Evolutionary conservation across 352 stramenopile species (phyloP).

Genomic region (Globisporangium heterothallicum): DNA sequence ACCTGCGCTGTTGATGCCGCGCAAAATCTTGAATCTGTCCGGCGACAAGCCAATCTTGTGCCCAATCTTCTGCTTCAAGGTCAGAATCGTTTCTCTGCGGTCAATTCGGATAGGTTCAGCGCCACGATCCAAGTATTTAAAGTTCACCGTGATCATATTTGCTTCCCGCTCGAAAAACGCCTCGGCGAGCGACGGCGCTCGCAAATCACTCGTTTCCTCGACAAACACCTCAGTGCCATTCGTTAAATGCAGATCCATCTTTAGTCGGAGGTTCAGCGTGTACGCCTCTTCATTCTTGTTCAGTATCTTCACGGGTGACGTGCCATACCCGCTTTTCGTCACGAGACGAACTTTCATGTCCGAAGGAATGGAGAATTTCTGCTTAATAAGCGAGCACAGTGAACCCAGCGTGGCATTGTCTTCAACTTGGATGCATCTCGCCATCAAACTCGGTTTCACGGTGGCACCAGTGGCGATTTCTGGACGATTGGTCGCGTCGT

Average conservation of each 20-base stretch:
- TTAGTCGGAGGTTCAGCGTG: constrained; percentile 37
- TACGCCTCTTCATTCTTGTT: constrained; percentile 41
- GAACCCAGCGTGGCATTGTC: constrained; percentile 50
- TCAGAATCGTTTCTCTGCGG: constrained; percentile 53
- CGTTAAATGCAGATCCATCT: constrained; percentile 57
- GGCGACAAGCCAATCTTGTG: constrained; percentile 34
- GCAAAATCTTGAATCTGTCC: constrained; percentile 74
- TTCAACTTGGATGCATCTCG: constrained; percentile 57
- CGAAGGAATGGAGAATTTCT: constrained; percentile 45
- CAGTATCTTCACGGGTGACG: constrained; percentile 57
- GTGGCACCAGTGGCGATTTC: background rate
- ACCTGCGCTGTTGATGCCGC: constrained; percentile 54
- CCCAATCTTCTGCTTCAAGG: constrained; percentile 57
- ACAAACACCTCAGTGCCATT: constrained; percentile 75
- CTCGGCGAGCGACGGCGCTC: constrained; percentile 41
- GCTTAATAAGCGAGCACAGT: constrained; percentile 37
- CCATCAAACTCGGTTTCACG: constrained; percentile 23
- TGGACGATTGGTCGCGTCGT: background rate
- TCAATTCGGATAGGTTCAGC: constrained; percentile 64
- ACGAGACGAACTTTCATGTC: constrained; percentile 49
- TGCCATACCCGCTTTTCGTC: constrained; percentile 69
- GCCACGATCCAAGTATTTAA: constrained; percentile 43
- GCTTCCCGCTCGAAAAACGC: constrained; percentile 68
- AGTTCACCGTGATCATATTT: constrained; percentile 77
- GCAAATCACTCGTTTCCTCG: constrained; percentile 52